These are phyloP conservation scores for Nannochloropsis gaditana DNA, from an alignment of 108 stramenopile genomes.

Conservation along the genomic window DNA sequence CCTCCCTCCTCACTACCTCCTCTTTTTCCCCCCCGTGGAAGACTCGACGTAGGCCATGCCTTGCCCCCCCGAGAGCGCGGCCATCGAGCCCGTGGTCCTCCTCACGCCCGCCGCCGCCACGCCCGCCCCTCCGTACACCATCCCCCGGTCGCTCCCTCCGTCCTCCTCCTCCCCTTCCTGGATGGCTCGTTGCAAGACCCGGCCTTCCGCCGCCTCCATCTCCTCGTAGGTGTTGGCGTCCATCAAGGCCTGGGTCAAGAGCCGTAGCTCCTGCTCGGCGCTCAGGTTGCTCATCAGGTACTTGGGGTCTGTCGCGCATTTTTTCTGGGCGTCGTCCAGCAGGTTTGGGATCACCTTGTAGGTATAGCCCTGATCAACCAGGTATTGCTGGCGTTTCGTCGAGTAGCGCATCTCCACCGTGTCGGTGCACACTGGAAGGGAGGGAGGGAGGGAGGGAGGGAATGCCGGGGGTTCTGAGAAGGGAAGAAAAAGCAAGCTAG, in stretches of 20 bases:
- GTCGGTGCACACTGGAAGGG: slow-evolving; percentile 68
- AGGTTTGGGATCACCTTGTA: slow-evolving; percentile 96
- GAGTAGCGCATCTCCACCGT: slow-evolving; percentile 97
- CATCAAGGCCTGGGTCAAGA: not conserved
- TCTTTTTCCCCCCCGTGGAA: not conserved
- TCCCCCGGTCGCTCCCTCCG: not conserved
- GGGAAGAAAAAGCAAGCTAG: not conserved
- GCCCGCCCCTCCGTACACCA: not conserved
- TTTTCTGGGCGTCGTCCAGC: slow-evolving; percentile 60
- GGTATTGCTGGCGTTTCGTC: slow-evolving; percentile 93
- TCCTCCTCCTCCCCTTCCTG: not conserved
- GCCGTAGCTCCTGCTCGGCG: not conserved
- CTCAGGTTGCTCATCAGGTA: not conserved
- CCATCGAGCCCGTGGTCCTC: not conserved
- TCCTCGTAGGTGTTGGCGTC: not conserved
- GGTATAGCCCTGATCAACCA: slow-evolving; percentile 99
- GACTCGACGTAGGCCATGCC: not conserved
- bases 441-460: not conserved
- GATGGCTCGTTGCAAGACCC: not conserved
- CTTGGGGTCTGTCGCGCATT: not conserved
- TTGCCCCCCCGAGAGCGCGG: not conserved
- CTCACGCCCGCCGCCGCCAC: not conserved
- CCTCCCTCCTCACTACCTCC: not conserved
- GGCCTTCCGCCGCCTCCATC: not conserved
- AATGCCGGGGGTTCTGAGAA: not conserved